These are phyloP conservation scores for Gnetum montanum DNA, from an alignment of 75 land plant genomes.

Conservation along the genomic window DNA sequence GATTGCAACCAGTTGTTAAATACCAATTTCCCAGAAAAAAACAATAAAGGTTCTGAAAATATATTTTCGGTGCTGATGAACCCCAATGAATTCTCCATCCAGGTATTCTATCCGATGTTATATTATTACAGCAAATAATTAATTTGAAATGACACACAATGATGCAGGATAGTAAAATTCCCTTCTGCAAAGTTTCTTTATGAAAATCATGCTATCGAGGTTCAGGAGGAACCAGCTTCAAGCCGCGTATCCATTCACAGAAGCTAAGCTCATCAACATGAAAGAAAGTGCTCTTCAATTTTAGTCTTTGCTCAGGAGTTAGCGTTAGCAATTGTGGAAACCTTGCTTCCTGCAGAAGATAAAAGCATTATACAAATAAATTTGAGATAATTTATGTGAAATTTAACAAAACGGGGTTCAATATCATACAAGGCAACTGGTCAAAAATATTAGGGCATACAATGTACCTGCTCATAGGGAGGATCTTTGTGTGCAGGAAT, in stretches of 20 bases:
- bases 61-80: too few relatives aligned
- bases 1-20: too few relatives aligned
- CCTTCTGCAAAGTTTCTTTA: too few relatives aligned
- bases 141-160: too few relatives aligned
- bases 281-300: slow-evolving; percentile 76
- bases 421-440: background rate
- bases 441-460: background rate
- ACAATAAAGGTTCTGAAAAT: too few relatives aligned
- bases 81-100: too few relatives aligned
- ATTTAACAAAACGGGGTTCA: background rate
- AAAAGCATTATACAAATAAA: background rate
- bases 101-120: too few relatives aligned
- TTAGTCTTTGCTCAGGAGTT: slow-evolving; percentile 61
- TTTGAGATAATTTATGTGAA: background rate
- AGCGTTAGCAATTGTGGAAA: slow-evolving; percentile 81
- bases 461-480: slow-evolving; percentile 86
- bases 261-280: slow-evolving; percentile 90
- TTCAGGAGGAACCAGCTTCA: slow-evolving; percentile 82
- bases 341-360: slow-evolving; percentile 74
- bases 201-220: slow-evolving; percentile 40
- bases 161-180: too few relatives aligned
- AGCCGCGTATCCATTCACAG: slow-evolving; percentile 89
- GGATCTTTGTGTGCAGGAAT: slow-evolving; percentile 99
- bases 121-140: too few relatives aligned
- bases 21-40: too few relatives aligned